Evolutionary conservation across 1,139 yeast species (phyloP).

Genomic region (Magnusiomyces clavatus): DNA sequence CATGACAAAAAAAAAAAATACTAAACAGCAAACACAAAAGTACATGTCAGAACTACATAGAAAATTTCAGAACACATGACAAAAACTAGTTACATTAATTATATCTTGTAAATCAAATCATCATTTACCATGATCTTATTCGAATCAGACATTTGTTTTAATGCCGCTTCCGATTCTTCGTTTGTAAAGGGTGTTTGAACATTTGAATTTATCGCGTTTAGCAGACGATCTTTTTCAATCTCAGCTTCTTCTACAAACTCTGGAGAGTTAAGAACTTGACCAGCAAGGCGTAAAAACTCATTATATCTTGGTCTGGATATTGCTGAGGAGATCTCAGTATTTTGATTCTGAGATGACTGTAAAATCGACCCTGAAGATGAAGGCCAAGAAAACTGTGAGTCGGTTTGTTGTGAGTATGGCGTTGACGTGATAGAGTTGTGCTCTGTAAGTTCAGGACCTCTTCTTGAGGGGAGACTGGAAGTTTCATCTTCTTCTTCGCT

Average conservation of each 20-base stretch:
- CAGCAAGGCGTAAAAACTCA: slow-evolving; percentile 28
- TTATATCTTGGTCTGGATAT: slow-evolving; percentile 30
- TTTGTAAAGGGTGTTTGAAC: slow-evolving; percentile 31
- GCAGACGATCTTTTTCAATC: slow-evolving; percentile 18
- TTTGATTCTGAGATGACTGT: slow-evolving; percentile 12
- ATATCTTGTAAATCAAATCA: slow-evolving; percentile 21
- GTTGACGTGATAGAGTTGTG: slow-evolving; percentile 10
- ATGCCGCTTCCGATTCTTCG: slow-evolving; percentile 33
- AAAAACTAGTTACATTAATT: slow-evolving; percentile 1
- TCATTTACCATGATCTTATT: slow-evolving; percentile 31
- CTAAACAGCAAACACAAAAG: neutral
- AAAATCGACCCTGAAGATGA: too few species aligned
- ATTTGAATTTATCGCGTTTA: slow-evolving; percentile 27
- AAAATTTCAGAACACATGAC: too few species aligned
- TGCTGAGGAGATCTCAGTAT: slow-evolving; percentile 13
- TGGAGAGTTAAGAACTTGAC: slow-evolving; percentile 28
- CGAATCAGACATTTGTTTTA: slow-evolving; percentile 30
- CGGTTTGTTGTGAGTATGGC: slow-evolving; percentile 15
- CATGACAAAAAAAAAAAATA: neutral
- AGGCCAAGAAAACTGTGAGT: slow-evolving; percentile 25
- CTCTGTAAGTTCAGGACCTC: too few species aligned
- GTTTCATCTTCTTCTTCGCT: too few species aligned
- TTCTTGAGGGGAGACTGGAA: too few species aligned
- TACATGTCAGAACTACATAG: too few species aligned
- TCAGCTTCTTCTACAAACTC: slow-evolving; percentile 25